Base-by-base conservation (phyloP, 2,329 filamentous ascomycete genomes). In the Talaromyces funiculosus region DNA sequence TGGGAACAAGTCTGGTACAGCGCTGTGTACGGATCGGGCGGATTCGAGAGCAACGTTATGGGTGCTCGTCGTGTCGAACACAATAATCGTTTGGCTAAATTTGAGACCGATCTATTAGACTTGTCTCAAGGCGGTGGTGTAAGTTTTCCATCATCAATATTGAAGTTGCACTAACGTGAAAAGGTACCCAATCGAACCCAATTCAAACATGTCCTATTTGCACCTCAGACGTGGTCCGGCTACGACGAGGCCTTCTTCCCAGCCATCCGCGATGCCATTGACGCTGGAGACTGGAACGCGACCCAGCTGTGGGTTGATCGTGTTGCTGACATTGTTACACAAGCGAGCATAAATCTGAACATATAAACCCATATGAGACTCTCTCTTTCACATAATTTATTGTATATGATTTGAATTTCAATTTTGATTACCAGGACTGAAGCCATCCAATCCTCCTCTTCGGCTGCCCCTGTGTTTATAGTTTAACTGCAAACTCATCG, bases 141-240 rank as follows among this genome's bases (percentile, higher is more conserved):
- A 84, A 81, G 90, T 86, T 59, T 24, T 31, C 40, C 37, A 42
- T 40, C 26, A 9, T 49, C 2, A n/a, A 10, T n/a, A 18, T 22
- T 12, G n/a, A 37, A 2, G n/a, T 10, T 18, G 8, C 24, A 51
- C 49, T 58, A 42, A 40, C 18, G 16, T 49, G 18, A 12, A 55
- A 60, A 92, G 89, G 83, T 96, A 4, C 90, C 90, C 40, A 90
- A 90, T 67, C 87, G 93, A 65, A 90, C 89, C 4, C 94, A 97
- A 76, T 99, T 92, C 81, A 96, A 95, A 74, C 94, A 97, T 75
- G 83, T 95, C 69, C 78, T 99, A 60, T 96, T 92, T 71, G 93
- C 90, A 1, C 94, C 94, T 0, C 85, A 90, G 69, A 79, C 85
- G 2, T 92, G 90, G 88, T 87, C 86, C 35, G 85, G 83, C 38